Evolutionary conservation across 176 grass and related monocot genomes (phyloP), one percentile per base, ranked within the genome.

Genomic region (Triticum turgidum): DNA sequence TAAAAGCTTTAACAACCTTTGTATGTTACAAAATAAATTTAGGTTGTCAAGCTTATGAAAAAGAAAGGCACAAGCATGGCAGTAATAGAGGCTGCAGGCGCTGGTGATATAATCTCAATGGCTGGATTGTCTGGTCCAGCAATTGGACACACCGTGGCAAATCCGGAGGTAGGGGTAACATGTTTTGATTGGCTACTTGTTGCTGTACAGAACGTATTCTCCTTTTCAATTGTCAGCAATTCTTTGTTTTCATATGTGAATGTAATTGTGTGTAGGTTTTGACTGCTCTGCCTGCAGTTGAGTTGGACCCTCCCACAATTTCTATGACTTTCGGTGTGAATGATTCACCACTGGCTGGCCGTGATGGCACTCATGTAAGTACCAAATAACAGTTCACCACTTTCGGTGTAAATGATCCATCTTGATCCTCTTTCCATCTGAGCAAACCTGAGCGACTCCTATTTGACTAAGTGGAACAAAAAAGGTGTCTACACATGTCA

Each of bases 291-390:
- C 97, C 94, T 59, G 92, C 94, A 83, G 73, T 99, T 83, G 92
- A 99, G 87, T 77, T 99, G 82, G 97, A 99, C 68, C 97, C 97
- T 69, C 97, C 97, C 88, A 99, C 94, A 82, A 99, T 99, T 82
- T 99, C 97, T 24, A 99, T 99, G 97, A 99, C 96, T 70, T 99
- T 99, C 69, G 97, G 94, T 71, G 97, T 99, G 80, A 99, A 99
- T 90, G 97, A 99, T 87, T 94, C 97, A 88, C 92, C 94, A 25
- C 65, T 94, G 76, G 92, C 87, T 87, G 97, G 97, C 10, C 94
- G 90, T 79, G 94, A 99, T 90, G 97, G 97, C 30, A 91, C 89
- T 68, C 94, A 99, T 88, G 97, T 99, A 88, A 91, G 93, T 91
- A 83, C 51, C 78, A 79, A 51, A 83, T 82, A 84, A 44, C n/a